phyloP scores from a whole-genome alignment of 768 basidiomycete species.

The Amanita molliuscula region DNA sequence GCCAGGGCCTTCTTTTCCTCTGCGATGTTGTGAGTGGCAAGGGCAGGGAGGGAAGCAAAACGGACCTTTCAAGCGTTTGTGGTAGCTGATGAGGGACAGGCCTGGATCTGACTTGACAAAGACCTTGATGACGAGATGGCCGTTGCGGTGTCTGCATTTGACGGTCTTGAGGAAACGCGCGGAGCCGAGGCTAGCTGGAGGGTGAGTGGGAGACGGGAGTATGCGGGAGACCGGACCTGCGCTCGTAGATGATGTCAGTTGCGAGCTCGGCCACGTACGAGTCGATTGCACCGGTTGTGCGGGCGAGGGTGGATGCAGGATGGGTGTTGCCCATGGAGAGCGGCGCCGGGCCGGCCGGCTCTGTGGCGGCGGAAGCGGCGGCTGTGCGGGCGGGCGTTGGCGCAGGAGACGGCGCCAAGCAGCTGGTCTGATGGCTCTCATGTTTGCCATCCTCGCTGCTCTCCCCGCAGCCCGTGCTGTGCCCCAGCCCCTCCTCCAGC shows the following conservation, averaged over 20 bases:
- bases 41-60: conserved; percentile 7
- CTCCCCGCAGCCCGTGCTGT: background rate
- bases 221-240: conserved; percentile 45
- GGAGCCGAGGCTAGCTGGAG: conserved; percentile 15
- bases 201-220: background rate
- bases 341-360: too few relatives aligned
- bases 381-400: too few relatives aligned
- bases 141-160: conserved; percentile 75
- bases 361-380: too few relatives aligned
- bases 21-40: conserved; percentile 19
- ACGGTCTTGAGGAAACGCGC: conserved; percentile 61
- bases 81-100: conserved; percentile 64
- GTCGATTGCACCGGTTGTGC: conserved; percentile 75
- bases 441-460: too few relatives aligned
- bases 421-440: too few relatives aligned
- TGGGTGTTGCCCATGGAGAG: conserved; percentile 69
- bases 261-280: conserved; percentile 87
- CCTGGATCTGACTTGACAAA: conserved; percentile 92
- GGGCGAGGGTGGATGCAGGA: conserved; percentile 58
- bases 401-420: too few relatives aligned
- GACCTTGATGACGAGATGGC: conserved; percentile 84
- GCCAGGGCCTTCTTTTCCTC: conserved; percentile 78
- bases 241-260: conserved; percentile 82
- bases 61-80: conserved; percentile 68
- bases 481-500: background rate